Base-by-base conservation (phyloP, 805 yeast genomes). In the Millerago galiae region DNA sequence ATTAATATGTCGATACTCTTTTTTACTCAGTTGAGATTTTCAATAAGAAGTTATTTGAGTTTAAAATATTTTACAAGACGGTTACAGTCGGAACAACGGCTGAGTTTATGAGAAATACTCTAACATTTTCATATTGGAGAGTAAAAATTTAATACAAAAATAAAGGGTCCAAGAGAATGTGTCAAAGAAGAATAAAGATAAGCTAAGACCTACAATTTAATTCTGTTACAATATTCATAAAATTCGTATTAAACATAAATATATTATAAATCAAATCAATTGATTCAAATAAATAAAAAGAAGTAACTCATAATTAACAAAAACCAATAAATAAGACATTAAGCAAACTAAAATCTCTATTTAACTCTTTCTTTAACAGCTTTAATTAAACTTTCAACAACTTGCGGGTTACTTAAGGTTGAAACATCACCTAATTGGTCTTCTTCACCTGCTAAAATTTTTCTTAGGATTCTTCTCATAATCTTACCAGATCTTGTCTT, bases 401-500 rank as follows among this genome's bases (percentile, higher is more conserved):
- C 74, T 47, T 74, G 78, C 17, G 93, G 91, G 60, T 84, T 83
- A 38, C 89, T 78, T 59, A 83, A 74, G 13, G 93, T 83, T 30
- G 87, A 70, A 48, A 80, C 77, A 67, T 83, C 93, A 50, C 93
- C 93, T 57, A 83, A 70, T 66, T 81, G 88, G 59, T 83, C 90
- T 49, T 82, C 83, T 65, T 83, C 91, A 50, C 79, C 72, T 37
- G 88, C 81, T 38, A 81, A 68, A 47, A 83, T 71, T 69, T 83
- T 83, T 68, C 93, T 77, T 63, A 83, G 72, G 58, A 83, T 83
- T 69, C 93, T 75, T 75, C 93, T 79, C 93, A 83, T 83, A 54
- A 83, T 83, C 69, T 83, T 83, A 59, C 93, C 93, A 5, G 89
- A 81, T 70, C 93, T 79, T 11, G 93, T 83, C 73, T 83, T 83